Base-by-base conservation (phyloP, 2,329 filamentous ascomycete genomes). In the Fusarium sp. region DNA sequence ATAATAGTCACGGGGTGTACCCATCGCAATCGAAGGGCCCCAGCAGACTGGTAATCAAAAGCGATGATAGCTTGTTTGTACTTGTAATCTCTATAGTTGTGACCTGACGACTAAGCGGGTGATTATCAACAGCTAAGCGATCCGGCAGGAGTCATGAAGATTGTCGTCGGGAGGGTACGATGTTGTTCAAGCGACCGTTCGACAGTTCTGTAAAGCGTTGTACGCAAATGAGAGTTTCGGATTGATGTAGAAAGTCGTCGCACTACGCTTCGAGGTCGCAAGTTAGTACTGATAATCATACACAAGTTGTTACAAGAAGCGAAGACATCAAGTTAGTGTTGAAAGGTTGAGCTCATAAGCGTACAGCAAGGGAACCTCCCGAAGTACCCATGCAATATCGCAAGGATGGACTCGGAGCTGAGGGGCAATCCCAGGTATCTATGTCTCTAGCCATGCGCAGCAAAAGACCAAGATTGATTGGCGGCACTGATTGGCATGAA, bases 1-100 rank as follows among this genome's bases (percentile, higher is more conserved):
- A 81, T 97, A 97, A 80, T 96, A 96, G 81, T 97, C 92, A 74
- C 89, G 88, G 73, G 85, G 86, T 59, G 75, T 66, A 19, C 73
- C 79, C 80, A 81, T 81, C 66, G 71, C 74, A 73, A 55, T 49
- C 30, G 53, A 58, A 66, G 44, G 42, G 62, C 48, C 50, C 53
- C 61, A 45, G 41, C 58, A 53, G 34, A 52, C 54, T 53, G 66
- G 50, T 28, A 41, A 65, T 43, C 18, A 37, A 34, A 48, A 52
- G 28, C 44, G 43, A 49, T 49, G 37, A 55, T 48, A 42, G 39
- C 34, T 37, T 44, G 37, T 50, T 43, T 53, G n/a, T 48, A 31
- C 31, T 45, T 55, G 21, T 52, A 26, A 43, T 31, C 37, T 44
- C 21, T 45, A 19, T 45, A 23, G 9, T 28, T 55, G 43, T 50